Evolutionary conservation across 2,329 filamentous ascomycete genomes (phyloP), one percentile per base, ranked within the genome.

Genomic region (Penicillium sp.): DNA sequence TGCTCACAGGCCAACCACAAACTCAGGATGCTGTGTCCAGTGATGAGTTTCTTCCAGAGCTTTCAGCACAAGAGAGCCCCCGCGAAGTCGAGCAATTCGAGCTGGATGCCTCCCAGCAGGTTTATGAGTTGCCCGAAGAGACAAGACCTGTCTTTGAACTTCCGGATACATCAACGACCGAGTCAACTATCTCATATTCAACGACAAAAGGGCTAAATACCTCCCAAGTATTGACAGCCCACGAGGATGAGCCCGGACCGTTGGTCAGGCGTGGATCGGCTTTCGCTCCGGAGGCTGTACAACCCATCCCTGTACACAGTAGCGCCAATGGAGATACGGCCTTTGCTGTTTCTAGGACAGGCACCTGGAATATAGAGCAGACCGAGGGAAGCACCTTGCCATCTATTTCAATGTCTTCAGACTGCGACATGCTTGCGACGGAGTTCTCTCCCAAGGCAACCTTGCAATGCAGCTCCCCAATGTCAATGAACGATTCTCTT

Each of bases 1-100:
- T 86, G 16, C 68, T 84, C 35, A 85, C 82, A 0, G 72, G 79
- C 56, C 75, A 79, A 48, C 62, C 71, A 2, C 72, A 72, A 0
- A 50, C 58, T 7, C 73, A 67, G 47, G 73, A 76, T 20, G 51
- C 56, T 16, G 43, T 60, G 18, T 66, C 68, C 14, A 58, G 66
- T 8, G 53, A 62, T 26, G 61, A 58, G 8, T 61, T 69, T 37
- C 59, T 74, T 4, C 66, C 71, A n/a, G 72, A 75, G 55, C 66
- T 75, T 47, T 53, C 66, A 37, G 60, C 58, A 20, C 65, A 55
- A 16, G 71, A 76, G 32, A 63, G 66, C 16, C 61, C 65, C 24
- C 64, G 64, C 11, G 56, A 59, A 34, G 57, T 57, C 22, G 71
- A 72, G 50, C 53, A 35, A n/a, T 40, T 46, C 14, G 53, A 56